Percentiles rank a stretch among this genome's conserved stretches.
Conservation (phyloP, 2,329 filamentous ascomycete genomes). For the Apiospora pterosperma region DNA sequence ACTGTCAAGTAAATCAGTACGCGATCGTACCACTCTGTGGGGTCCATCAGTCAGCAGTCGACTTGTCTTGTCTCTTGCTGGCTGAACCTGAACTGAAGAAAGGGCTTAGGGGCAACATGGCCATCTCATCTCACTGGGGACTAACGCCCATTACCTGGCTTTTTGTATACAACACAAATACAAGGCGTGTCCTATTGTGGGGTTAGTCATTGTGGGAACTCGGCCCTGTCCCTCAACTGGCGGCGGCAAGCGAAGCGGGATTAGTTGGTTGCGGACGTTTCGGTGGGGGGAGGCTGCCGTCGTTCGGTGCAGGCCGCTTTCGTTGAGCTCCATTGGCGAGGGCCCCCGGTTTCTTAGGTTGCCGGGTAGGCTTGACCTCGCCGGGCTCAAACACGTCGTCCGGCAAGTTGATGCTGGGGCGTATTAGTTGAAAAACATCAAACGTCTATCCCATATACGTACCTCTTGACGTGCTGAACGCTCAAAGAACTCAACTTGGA, state of each 20-base stretch:
- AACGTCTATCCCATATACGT: constrained; percentile 17
- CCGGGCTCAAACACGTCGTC: constrained; percentile 83
- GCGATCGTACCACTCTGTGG: not conserved
- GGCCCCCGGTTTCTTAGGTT: constrained; percentile 38
- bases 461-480: constrained; percentile 85
- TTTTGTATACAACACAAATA: not conserved
- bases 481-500: constrained; percentile 72
- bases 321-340: constrained; percentile 18
- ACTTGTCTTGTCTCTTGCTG: not conserved
- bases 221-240: not conserved
- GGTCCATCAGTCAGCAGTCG: not conserved
- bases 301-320: constrained; percentile 7
- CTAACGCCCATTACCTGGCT: not conserved
- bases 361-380: constrained; percentile 64
- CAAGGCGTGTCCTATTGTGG: not conserved
- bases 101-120: not conserved
- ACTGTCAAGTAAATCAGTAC: constrained; percentile 3
- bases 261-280: constrained; percentile 26
- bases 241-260: not conserved
- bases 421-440: constrained; percentile 12
- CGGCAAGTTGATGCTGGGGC: constrained; percentile 74
- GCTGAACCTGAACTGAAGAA: not conserved
- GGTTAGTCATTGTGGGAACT: not conserved
- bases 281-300: constrained; percentile 26
- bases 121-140: not conserved